These are phyloP conservation scores for Hexamita inflata DNA, from an alignment of 208 protist species.

Conservation along the genomic window DNA sequence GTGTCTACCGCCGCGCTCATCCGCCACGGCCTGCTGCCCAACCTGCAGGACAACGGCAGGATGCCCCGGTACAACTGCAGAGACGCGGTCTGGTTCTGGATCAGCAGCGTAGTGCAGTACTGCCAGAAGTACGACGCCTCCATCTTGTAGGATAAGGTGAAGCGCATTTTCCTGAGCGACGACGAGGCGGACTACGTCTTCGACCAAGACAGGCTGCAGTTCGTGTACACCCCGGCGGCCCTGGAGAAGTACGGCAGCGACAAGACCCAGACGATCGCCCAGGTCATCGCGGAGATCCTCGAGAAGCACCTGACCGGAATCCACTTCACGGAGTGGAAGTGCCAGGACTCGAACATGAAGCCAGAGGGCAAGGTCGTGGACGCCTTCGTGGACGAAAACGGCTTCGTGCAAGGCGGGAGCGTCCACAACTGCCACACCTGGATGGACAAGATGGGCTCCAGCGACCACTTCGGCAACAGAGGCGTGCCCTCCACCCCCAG, in stretches of 20 bases:
- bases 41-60: slow-evolving; percentile 53
- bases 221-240: background rate
- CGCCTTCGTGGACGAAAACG: slow-evolving; percentile 40
- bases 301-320: slow-evolving; percentile 48
- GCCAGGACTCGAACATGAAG: slow-evolving; percentile 54
- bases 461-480: slow-evolving; percentile 35
- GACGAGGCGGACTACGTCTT: background rate
- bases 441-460: slow-evolving; percentile 65
- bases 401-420: slow-evolving; percentile 51
- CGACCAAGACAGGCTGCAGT: background rate
- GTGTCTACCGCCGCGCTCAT: slow-evolving; percentile 31
- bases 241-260: too few species aligned
- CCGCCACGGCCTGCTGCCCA: slow-evolving; percentile 59
- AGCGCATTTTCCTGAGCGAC: slow-evolving; percentile 40
- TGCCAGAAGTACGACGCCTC: slow-evolving; percentile 19
- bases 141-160: slow-evolving; percentile 35
- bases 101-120: slow-evolving; percentile 33
- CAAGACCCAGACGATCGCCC: slow-evolving; percentile 31
- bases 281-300: slow-evolving; percentile 52
- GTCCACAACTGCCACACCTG: slow-evolving; percentile 57
- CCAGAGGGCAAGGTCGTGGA: slow-evolving; percentile 53
- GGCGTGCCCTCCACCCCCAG: slow-evolving; percentile 54
- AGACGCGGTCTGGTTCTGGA: slow-evolving; percentile 58
- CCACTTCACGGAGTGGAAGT: slow-evolving; percentile 54
- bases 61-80: slow-evolving; percentile 54